phyloP scores from a whole-genome alignment of 129 eudicot species.

The Artemisia argyi region DNA sequence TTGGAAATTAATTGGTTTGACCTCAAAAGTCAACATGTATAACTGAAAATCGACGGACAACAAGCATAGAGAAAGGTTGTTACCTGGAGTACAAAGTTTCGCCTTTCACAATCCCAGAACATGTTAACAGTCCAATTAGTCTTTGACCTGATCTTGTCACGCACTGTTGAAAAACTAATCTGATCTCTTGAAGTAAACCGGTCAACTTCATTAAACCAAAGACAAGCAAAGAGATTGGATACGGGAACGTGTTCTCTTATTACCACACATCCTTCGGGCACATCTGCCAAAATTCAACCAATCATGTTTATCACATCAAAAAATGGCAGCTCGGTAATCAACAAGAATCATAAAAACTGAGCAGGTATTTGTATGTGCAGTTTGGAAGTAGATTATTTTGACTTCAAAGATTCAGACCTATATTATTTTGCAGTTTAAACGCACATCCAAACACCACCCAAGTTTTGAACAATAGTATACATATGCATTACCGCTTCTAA shows the following conservation, averaged over 20 bases:
- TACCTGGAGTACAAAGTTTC: slow-evolving; percentile 89
- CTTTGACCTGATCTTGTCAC: slow-evolving; percentile 72
- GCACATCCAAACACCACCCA: slow-evolving; percentile 5
- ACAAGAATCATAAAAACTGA: too few relatives aligned
- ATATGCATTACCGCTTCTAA: slow-evolving; percentile 64
- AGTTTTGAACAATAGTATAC: neutral
- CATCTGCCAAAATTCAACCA: slow-evolving; percentile 52
- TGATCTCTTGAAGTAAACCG: slow-evolving; percentile 93
- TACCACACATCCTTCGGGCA: slow-evolving; percentile 93
- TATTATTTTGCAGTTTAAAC: neutral
- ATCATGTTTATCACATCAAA: neutral
- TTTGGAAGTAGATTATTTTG: too few relatives aligned
- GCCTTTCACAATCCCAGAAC: slow-evolving; percentile 92
- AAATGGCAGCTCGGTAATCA: neutral
- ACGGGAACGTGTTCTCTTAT: slow-evolving; percentile 83
- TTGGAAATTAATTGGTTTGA: slow-evolving; percentile 13
- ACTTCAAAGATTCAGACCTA: neutral
- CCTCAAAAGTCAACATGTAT: slow-evolving; percentile 15
- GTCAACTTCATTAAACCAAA: slow-evolving; percentile 96
- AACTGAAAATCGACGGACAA: neutral
- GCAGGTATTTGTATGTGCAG: too few relatives aligned
- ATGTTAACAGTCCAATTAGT: slow-evolving; percentile 82
- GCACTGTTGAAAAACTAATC: slow-evolving; percentile 80
- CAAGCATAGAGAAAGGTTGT: slow-evolving; percentile 14
- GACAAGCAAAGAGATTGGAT: slow-evolving; percentile 76